These are phyloP conservation scores for Lolium perenne DNA, from an alignment of 176 grass and related monocot genomes.

Conservation along the genomic window DNA sequence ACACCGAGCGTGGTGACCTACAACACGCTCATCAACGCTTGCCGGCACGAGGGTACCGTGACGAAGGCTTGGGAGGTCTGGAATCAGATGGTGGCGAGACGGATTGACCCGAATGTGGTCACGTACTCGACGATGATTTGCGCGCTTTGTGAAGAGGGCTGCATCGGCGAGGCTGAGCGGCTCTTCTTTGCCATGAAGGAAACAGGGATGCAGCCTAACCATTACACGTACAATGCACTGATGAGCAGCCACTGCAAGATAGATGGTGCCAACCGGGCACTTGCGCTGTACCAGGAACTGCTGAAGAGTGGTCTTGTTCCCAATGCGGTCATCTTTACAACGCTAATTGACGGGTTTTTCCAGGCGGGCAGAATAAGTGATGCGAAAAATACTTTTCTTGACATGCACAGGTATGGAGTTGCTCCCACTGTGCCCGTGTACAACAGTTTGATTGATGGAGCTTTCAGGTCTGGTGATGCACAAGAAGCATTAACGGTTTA, in stretches of 20 bases:
- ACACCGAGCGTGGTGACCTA: conserved; percentile 55
- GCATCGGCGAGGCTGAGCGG: conserved; percentile 34
- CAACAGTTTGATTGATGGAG: conserved; percentile 58
- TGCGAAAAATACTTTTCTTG: conserved; percentile 44
- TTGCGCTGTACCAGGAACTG: conserved; percentile 49
- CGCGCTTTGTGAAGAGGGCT: conserved; percentile 49
- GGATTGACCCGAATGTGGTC: conserved; percentile 48
- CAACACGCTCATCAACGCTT: conserved; percentile 60
- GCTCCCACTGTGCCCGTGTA: conserved; percentile 54
- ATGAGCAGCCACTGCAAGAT: conserved; percentile 50
- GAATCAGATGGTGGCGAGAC: conserved; percentile 47
- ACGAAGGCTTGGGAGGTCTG: conserved; percentile 49
- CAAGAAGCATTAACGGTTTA: conserved; percentile 49
- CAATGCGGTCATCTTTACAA: conserved; percentile 53
- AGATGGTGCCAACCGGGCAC: conserved; percentile 22
- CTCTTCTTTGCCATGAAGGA: conserved; percentile 50
- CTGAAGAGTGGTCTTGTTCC: conserved; percentile 48
- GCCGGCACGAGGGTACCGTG: conserved; percentile 41
- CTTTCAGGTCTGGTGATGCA: conserved; percentile 52
- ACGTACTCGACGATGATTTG: conserved; percentile 62
- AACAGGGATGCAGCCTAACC: conserved; percentile 53
- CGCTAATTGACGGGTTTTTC: conserved; percentile 57
- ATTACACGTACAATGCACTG: conserved; percentile 58
- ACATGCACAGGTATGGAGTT: conserved; percentile 55
- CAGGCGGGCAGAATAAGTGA: conserved; percentile 36